Evolutionary conservation across 352 stramenopile genomes (phyloP).

Genomic region (Thalassiosira pacifica): DNA sequence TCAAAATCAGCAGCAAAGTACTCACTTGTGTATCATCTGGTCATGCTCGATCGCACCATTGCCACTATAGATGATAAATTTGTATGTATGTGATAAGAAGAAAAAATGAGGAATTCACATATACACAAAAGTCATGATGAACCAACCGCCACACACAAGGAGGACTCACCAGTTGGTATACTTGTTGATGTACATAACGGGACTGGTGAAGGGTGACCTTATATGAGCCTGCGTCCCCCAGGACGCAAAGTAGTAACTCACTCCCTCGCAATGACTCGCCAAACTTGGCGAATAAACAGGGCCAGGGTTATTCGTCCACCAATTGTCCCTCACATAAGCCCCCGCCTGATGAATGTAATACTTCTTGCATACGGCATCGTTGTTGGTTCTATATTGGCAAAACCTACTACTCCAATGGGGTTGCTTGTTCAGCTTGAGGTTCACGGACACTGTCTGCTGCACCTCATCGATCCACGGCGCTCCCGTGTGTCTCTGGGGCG

Average conservation of each 20-base stretch:
- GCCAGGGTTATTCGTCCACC: neutral
- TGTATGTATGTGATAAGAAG: too few relatives aligned
- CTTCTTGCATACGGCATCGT: neutral
- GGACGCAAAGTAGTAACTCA: neutral
- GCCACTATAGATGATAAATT: too few relatives aligned
- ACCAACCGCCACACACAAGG: too few relatives aligned
- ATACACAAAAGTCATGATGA: too few relatives aligned
- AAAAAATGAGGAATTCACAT: too few relatives aligned
- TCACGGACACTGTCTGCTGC: neutral
- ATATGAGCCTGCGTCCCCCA: too few relatives aligned
- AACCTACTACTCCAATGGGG: neutral
- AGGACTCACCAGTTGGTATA: constrained; percentile 66
- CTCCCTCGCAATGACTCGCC: neutral
- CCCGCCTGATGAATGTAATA: neutral
- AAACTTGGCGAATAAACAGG: neutral
- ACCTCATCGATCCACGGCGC: neutral
- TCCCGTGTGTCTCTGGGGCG: neutral
- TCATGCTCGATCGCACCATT: too few relatives aligned
- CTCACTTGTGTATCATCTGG: too few relatives aligned
- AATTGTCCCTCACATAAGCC: neutral
- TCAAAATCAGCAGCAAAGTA: too few relatives aligned
- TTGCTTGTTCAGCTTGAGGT: neutral
- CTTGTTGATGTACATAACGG: constrained; percentile 47
- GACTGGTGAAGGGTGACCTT: constrained; percentile 16
- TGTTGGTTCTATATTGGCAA: neutral